Conservation (phyloP, 2,329 filamentous ascomycete genomes). For the Trichophyton mentagrophytes region DNA sequence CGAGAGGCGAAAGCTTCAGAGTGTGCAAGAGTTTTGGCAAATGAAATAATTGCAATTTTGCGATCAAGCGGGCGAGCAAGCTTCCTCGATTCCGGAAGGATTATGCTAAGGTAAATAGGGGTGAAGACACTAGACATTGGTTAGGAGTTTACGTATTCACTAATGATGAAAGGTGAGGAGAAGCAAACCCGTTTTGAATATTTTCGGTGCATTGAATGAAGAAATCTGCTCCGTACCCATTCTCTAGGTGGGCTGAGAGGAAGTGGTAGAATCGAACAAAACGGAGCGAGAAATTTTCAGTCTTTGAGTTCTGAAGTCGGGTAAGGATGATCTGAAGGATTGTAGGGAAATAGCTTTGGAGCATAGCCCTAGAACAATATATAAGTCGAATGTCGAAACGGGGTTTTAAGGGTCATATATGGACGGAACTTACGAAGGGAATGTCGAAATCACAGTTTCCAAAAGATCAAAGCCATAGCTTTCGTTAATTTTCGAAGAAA, state of each 20-base stretch:
- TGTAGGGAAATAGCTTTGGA: slow-evolving; percentile 65
- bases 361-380: slow-evolving; percentile 36
- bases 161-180: not conserved
- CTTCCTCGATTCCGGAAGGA: slow-evolving; percentile 80
- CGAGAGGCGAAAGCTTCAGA: slow-evolving; percentile 69
- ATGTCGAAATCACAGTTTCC: slow-evolving; percentile 61
- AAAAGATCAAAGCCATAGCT: slow-evolving; percentile 78
- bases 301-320: slow-evolving; percentile 55
- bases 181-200: slow-evolving; percentile 53
- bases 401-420: not conserved
- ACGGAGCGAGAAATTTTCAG: slow-evolving; percentile 71
- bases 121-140: slow-evolving; percentile 43
- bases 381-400: not conserved
- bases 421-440: slow-evolving; percentile 51
- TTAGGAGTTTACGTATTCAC: slow-evolving; percentile 9
- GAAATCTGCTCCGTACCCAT: slow-evolving; percentile 81
- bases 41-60: slow-evolving; percentile 83
- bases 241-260: slow-evolving; percentile 63
- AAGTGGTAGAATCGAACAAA: slow-evolving; percentile 95
- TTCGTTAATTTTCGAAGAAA: slow-evolving; percentile 72
- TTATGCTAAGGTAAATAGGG: slow-evolving; percentile 71
- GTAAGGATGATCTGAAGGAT: slow-evolving; percentile 75
- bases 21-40: slow-evolving; percentile 83
- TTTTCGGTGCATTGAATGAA: slow-evolving; percentile 75
- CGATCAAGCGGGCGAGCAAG: slow-evolving; percentile 77